These are phyloP conservation scores for Amanita fuliginea DNA, from an alignment of 768 basidiomycete genomes.

Conservation along the genomic window DNA sequence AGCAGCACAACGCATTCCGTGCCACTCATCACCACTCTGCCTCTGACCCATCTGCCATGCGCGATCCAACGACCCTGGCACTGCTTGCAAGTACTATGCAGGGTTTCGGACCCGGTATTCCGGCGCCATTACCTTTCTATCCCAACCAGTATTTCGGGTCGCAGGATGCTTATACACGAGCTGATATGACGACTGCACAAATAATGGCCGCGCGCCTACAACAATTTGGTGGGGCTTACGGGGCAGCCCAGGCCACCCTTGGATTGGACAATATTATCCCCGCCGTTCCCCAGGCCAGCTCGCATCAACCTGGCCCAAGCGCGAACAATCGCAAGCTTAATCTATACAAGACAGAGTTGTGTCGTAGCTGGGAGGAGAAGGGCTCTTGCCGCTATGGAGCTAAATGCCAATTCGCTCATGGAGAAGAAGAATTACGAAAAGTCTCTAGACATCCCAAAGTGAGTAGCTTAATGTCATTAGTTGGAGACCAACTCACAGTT, in stretches of 20 bases:
- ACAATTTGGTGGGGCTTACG: slow-evolving; percentile 47
- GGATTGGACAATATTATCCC: slow-evolving; percentile 20
- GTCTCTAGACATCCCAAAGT: slow-evolving; percentile 89
- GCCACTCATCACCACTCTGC: slow-evolving; percentile 73
- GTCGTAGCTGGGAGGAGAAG: slow-evolving; percentile 90
- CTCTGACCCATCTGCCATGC: slow-evolving; percentile 68
- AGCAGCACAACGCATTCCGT: slow-evolving; percentile 67
- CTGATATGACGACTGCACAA: slow-evolving; percentile 41
- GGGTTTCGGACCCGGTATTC: slow-evolving; percentile 50
- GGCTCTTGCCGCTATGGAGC: slow-evolving; percentile 75
- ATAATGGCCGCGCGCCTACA: slow-evolving; percentile 56
- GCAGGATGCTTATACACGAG: slow-evolving; percentile 43
- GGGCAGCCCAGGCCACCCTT: slow-evolving; percentile 17
- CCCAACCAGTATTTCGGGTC: slow-evolving; percentile 59
- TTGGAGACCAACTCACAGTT: slow-evolving; percentile 5
- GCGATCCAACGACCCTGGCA: slow-evolving; percentile 60
- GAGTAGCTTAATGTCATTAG: slow-evolving; percentile 11
- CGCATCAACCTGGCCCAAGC: slow-evolving; percentile 56
- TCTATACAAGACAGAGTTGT: slow-evolving; percentile 84
- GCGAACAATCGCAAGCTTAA: slow-evolving; percentile 88
- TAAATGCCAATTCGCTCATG: slow-evolving; percentile 92
- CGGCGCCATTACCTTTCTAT: slow-evolving; percentile 22
- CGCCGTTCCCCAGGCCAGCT: slow-evolving; percentile 31
- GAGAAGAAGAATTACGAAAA: slow-evolving; percentile 76
- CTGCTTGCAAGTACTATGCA: slow-evolving; percentile 47